These are phyloP conservation scores for Termitomyces sp. DNA, from an alignment of 768 basidiomycete genomes.

Conservation along the genomic window DNA sequence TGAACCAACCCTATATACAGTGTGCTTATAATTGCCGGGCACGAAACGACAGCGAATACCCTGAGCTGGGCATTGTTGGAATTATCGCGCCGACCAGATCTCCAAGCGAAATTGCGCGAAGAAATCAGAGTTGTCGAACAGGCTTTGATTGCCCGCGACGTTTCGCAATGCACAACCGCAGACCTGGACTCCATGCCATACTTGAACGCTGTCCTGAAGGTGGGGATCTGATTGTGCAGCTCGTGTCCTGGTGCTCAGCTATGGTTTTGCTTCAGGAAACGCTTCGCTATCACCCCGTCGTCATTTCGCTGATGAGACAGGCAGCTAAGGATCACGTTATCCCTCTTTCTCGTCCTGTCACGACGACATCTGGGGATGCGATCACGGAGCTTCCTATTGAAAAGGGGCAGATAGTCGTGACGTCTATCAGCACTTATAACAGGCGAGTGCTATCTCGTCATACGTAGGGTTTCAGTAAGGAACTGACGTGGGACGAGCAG, in stretches of 20 bases:
- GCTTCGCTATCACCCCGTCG: conserved; percentile 37
- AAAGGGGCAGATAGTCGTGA: conserved; percentile 42
- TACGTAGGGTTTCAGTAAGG: neutral
- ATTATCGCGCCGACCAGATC: conserved; percentile 49
- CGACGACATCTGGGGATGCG: conserved; percentile 36
- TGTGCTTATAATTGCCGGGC: conserved; percentile 44
- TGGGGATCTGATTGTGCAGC: conserved; percentile 17
- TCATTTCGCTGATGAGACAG: conserved; percentile 28
- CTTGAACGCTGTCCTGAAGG: conserved; percentile 12
- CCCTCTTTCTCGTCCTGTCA: conserved; percentile 52
- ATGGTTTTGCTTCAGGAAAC: conserved; percentile 36
- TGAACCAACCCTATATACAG: conserved; percentile 39
- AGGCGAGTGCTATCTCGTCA: conserved; percentile 24
- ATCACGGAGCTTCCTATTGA: conserved; percentile 43
- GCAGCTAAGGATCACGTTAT: conserved; percentile 50
- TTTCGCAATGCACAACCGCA: conserved; percentile 30
- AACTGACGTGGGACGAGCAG: conserved; percentile 13
- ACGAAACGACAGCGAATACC: conserved; percentile 58
- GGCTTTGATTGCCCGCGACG: conserved; percentile 29
- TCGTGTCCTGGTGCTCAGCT: neutral
- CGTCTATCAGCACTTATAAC: conserved; percentile 50
- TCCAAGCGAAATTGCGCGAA: conserved; percentile 55
- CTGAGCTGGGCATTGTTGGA: conserved; percentile 59
- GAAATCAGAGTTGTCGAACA: conserved; percentile 46
- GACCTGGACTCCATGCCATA: conserved; percentile 50